A percentile compares a stretch with the other conserved stretches of the same genome.
Conservation (phyloP, 805 yeast species). For the Hanseniaspora pseudoguilliermondii region DNA sequence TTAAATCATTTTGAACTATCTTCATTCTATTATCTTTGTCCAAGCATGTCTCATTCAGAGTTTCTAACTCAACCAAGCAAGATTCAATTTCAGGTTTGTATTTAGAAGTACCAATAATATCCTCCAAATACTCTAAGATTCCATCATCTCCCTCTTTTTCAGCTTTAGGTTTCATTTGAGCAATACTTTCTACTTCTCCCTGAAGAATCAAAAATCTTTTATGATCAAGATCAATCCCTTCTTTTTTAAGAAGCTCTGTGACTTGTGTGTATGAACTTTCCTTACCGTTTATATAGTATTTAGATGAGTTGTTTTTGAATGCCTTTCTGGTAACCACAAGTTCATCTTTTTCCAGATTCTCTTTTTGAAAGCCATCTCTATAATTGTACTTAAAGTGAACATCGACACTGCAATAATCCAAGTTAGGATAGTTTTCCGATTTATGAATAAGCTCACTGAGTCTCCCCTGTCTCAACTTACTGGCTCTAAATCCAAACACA, state of each 20-base stretch:
- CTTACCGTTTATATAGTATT: constrained; percentile 59
- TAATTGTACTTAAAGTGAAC: constrained; percentile 70
- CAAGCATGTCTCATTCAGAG: constrained; percentile 62
- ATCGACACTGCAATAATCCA: constrained; percentile 77
- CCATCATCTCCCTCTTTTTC: constrained; percentile 90
- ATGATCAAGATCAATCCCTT: constrained; percentile 90
- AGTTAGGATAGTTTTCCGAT: constrained; percentile 56
- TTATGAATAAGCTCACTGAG: constrained; percentile 87
- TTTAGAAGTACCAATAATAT: constrained; percentile 85
- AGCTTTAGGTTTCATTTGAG: constrained; percentile 97
- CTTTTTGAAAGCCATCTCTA: constrained; percentile 41
- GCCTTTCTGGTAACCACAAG: constrained; percentile 74
- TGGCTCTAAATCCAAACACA: constrained; percentile 93
- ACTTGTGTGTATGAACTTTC: constrained; percentile 69
- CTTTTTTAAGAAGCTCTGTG: constrained; percentile 53
- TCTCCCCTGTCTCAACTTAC: constrained; percentile 92
- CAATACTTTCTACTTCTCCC: constrained; percentile 96
- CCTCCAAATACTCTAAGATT: constrained; percentile 82
- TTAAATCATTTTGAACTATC: constrained; percentile 66
- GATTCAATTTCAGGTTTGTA: constrained; percentile 70
- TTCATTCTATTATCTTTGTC: constrained; percentile 73
- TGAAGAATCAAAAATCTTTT: constrained; percentile 87
- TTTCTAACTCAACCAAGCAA: constrained; percentile 47
- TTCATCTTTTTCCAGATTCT: constrained; percentile 40
- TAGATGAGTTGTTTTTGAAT: constrained; percentile 58